Conservation (phyloP, 768 basidiomycete genomes). For the Russula ochroleuca region DNA sequence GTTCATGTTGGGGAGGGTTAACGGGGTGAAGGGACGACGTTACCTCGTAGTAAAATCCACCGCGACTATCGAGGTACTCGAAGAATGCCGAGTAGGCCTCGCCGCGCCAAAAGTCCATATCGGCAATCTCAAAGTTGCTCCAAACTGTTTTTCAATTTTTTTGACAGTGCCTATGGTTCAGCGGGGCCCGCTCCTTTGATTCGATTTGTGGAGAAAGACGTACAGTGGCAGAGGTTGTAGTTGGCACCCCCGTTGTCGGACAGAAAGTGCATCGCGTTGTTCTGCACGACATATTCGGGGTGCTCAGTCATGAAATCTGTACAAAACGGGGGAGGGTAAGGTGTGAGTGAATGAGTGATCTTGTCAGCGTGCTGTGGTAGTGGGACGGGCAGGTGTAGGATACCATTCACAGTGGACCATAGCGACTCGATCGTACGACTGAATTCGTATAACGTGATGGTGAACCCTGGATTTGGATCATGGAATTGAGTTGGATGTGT, state of each 20-base stretch:
- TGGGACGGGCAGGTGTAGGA: background rate
- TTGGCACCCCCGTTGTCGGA: slow-evolving; percentile 66
- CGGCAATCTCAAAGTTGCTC: slow-evolving; percentile 92
- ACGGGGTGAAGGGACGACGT: slow-evolving; percentile 32
- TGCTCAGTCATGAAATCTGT: slow-evolving; percentile 64
- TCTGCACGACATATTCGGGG: slow-evolving; percentile 53
- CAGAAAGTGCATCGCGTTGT: slow-evolving; percentile 71
- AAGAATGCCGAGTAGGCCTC: slow-evolving; percentile 83
- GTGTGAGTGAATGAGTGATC: background rate
- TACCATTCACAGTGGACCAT: slow-evolving; percentile 72
- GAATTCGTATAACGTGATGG: slow-evolving; percentile 75
- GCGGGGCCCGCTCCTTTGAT: background rate
- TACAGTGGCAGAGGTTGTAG: slow-evolving; percentile 76
- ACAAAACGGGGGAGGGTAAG: background rate
- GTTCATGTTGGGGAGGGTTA: background rate
- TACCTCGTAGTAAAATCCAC: slow-evolving; percentile 88
- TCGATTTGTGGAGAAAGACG: slow-evolving; percentile 23
- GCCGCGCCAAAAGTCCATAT: slow-evolving; percentile 78
- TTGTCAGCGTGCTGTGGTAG: slow-evolving; percentile 24
- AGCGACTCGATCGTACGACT: slow-evolving; percentile 74
- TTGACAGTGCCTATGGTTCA: background rate
- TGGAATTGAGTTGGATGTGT: background rate
- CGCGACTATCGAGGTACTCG: slow-evolving; percentile 69
- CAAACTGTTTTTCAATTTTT: slow-evolving; percentile 55
- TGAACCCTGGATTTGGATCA: slow-evolving; percentile 58